phyloP scores from a whole-genome alignment of 2,329 filamentous ascomycete genomes.

The Scedosporium dehoogii region DNA sequence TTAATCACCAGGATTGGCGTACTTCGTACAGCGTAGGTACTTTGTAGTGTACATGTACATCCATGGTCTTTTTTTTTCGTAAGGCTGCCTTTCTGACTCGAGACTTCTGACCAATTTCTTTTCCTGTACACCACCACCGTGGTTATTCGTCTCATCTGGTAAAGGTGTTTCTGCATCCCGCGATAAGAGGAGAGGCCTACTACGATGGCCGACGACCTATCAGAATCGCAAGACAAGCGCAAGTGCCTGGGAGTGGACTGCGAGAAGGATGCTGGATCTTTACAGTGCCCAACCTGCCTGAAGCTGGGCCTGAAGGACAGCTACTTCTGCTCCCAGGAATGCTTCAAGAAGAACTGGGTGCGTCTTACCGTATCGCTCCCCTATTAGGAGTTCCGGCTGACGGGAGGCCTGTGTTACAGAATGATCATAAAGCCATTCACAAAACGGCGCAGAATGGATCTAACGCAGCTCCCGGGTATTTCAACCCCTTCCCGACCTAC shows the following conservation, averaged over 20 bases:
- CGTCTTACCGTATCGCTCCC: conserved; percentile 18
- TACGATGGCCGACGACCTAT: not conserved
- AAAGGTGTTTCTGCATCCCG: no score
- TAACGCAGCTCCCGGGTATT: conserved; percentile 79
- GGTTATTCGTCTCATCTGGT: no score
- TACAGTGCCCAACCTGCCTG: conserved; percentile 93
- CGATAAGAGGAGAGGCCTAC: no score
- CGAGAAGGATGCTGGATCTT: conserved; percentile 69
- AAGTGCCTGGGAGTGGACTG: conserved; percentile 79
- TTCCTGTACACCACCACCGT: no score
- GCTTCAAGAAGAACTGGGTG: conserved; percentile 99
- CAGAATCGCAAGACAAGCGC: conserved; percentile 23
- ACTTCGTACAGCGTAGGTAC: no score
- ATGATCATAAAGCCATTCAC: conserved; percentile 4
- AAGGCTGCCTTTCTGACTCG: no score
- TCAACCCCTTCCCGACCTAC: conserved; percentile 87
- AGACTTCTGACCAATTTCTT: no score
- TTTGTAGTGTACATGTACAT: no score
- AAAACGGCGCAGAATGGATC: conserved; percentile 49
- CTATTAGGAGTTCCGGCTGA: not conserved
- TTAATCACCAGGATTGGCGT: no score
- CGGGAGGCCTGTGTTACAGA: not conserved
- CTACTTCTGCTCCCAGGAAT: conserved; percentile 96
- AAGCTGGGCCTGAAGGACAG: conserved; percentile 81
- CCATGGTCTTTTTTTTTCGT: no score